phyloP scores from a whole-genome alignment of 2,329 filamentous ascomycete genomes.

The Fusarium equiseti region DNA sequence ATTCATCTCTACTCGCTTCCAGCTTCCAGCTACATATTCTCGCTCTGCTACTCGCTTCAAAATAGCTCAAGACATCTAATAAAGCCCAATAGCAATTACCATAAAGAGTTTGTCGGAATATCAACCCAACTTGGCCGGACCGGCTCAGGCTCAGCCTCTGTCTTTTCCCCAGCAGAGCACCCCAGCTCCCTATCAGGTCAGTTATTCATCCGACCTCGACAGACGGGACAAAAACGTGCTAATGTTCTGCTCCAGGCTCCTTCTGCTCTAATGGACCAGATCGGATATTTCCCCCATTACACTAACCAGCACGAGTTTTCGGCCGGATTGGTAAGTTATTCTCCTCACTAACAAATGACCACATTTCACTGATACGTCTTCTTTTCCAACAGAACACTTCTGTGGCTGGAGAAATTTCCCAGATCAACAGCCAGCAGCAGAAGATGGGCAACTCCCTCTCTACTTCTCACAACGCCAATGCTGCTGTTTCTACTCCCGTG shows the following conservation, averaged over 20 bases:
- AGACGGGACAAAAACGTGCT: slow-evolving; percentile 11
- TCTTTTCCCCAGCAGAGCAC: neutral
- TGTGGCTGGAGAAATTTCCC: neutral
- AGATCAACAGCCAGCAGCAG: slow-evolving; percentile 4
- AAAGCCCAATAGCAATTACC: neutral
- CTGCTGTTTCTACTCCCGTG: neutral
- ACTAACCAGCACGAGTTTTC: neutral
- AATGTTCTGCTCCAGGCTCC: slow-evolving; percentile 3
- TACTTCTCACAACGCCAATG: neutral
- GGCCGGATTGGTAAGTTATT: neutral
- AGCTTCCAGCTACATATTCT: neutral
- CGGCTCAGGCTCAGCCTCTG: neutral
- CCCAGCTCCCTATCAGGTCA: slow-evolving; percentile 6
- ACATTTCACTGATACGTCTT: neutral
- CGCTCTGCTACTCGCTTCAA: slow-evolving; percentile 2
- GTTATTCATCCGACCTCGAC: neutral
- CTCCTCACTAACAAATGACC: neutral
- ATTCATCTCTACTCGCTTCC: neutral
- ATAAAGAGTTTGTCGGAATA: slow-evolving; percentile 16
- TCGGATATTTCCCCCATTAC: neutral
- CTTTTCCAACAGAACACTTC: neutral
- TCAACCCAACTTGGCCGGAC: neutral
- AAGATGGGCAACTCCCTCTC: neutral
- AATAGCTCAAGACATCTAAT: slow-evolving; percentile 6
- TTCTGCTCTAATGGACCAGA: neutral